phyloP scores from a whole-genome alignment of 2,329 filamentous ascomycete genomes.

The Fusarium mexicanum region DNA sequence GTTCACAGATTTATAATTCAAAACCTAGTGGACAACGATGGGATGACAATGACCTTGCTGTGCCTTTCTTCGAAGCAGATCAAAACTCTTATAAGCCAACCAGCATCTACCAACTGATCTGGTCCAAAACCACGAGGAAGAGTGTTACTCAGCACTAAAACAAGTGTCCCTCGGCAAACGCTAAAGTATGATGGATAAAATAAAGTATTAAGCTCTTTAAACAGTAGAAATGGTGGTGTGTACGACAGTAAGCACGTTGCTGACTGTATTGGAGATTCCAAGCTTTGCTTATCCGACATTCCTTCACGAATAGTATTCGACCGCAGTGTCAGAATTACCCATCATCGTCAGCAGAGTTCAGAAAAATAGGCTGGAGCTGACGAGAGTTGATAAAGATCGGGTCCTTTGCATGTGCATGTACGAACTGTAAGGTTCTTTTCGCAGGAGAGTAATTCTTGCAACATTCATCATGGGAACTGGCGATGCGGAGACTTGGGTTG shows the following conservation, averaged over 20 bases:
- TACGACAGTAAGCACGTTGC: neutral
- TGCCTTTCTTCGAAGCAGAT: neutral
- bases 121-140: neutral
- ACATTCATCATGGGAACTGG: neutral
- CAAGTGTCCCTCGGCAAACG: neutral
- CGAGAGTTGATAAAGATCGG: neutral
- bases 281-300: neutral
- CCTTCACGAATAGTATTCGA: neutral
- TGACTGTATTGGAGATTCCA: neutral
- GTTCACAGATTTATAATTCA: fast-evolving
- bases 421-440: neutral
- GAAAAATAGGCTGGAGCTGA: neutral
- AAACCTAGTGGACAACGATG: neutral
- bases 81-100: neutral
- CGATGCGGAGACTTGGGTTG: neutral
- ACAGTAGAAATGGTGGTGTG: neutral
- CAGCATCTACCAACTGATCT: neutral
- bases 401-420: neutral
- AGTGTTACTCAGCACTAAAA: neutral
- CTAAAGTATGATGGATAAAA: neutral
- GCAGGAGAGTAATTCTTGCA: neutral
- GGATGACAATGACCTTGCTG: neutral
- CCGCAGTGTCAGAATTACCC: neutral
- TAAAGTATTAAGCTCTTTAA: neutral
- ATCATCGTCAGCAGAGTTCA: neutral